Conservation (phyloP, 2,329 filamentous ascomycete species). For the Alternaria postmessia region DNA sequence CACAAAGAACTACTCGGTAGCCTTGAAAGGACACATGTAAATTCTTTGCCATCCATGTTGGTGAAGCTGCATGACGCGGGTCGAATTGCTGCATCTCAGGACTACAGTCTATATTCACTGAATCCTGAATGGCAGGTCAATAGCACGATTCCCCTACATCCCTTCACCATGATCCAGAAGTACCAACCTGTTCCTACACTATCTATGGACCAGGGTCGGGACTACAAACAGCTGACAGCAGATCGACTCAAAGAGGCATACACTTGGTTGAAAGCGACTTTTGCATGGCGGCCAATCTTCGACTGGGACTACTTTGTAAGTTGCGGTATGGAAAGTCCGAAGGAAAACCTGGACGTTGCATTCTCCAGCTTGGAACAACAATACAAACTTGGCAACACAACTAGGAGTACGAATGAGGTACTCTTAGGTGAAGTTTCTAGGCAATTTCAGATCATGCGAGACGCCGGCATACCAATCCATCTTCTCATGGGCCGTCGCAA, state of each 20-base stretch:
- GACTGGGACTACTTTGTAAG: slow-evolving; percentile 39
- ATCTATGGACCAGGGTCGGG: not conserved
- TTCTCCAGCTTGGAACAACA: not conserved
- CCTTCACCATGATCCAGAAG: slow-evolving; percentile 28
- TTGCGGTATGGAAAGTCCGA: not conserved
- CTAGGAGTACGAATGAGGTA: not conserved
- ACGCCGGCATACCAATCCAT: slow-evolving; percentile 30
- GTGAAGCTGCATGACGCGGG: slow-evolving; percentile 8
- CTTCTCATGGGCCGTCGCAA: slow-evolving; percentile 33
- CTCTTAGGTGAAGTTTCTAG: slow-evolving; percentile 3
- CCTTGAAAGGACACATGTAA: not conserved
- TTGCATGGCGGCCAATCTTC: slow-evolving; percentile 38
- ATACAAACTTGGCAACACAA: not conserved
- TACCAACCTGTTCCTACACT: not conserved
- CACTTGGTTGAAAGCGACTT: slow-evolving; percentile 29
- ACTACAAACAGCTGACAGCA: not conserved
- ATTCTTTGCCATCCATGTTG: slow-evolving; percentile 19
- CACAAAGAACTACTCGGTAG: not conserved
- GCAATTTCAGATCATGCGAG: slow-evolving; percentile 24
- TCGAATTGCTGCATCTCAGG: not conserved
- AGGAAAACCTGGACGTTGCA: not conserved
- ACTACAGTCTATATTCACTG: not conserved
- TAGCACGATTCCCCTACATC: slow-evolving; percentile 29
- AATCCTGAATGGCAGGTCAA: slow-evolving; percentile 23
- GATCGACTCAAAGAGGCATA: slow-evolving; percentile 16